Percentiles rank a stretch among this genome's conserved stretches.
Conservation (phyloP, 768 basidiomycete species). For the Glaciozyma antarctica region DNA sequence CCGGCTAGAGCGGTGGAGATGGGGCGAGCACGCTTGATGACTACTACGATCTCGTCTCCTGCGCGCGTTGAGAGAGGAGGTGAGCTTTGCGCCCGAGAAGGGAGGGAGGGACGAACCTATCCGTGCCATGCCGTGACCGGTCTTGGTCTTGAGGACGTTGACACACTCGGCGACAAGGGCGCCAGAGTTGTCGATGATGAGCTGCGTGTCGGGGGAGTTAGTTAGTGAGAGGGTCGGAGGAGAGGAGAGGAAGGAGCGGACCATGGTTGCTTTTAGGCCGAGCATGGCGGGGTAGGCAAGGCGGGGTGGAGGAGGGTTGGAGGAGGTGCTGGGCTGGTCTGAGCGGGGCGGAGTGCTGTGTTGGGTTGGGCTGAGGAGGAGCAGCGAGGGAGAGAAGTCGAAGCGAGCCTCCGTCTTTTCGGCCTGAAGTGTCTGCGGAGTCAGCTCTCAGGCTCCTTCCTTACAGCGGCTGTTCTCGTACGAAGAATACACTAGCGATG, state of each 20-base stretch:
- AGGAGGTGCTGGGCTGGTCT: too few relatives aligned
- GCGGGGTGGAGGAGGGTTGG: too few relatives aligned
- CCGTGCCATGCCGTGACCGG: slow-evolving; percentile 81
- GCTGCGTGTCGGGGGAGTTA: slow-evolving; percentile 1
- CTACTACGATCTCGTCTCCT: slow-evolving; percentile 93
- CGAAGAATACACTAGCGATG: too few relatives aligned
- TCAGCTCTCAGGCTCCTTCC: too few relatives aligned
- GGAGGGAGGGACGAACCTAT: slow-evolving; percentile 37
- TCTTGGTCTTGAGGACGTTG: slow-evolving; percentile 90
- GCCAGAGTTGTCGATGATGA: slow-evolving; percentile 97
- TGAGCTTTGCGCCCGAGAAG: neutral
- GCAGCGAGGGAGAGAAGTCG: too few relatives aligned
- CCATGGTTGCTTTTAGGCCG: slow-evolving; percentile 84
- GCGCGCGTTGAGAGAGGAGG: neutral
- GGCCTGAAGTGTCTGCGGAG: too few relatives aligned
- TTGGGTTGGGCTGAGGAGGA: too few relatives aligned
- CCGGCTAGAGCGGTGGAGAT: slow-evolving; percentile 45
- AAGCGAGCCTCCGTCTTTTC: too few relatives aligned
- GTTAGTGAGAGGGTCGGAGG: neutral
- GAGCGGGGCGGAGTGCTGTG: too few relatives aligned
- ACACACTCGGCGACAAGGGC: slow-evolving; percentile 90
- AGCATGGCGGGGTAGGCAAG: slow-evolving; percentile 55
- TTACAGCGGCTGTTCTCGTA: too few relatives aligned
- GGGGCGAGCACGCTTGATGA: slow-evolving; percentile 83
- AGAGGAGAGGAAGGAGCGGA: neutral